Evolutionary conservation across 495 filamentous ascomycete genomes (phyloP), one percentile per base, ranked within the genome.

Genomic region (Apiosordaria backusii): DNA sequence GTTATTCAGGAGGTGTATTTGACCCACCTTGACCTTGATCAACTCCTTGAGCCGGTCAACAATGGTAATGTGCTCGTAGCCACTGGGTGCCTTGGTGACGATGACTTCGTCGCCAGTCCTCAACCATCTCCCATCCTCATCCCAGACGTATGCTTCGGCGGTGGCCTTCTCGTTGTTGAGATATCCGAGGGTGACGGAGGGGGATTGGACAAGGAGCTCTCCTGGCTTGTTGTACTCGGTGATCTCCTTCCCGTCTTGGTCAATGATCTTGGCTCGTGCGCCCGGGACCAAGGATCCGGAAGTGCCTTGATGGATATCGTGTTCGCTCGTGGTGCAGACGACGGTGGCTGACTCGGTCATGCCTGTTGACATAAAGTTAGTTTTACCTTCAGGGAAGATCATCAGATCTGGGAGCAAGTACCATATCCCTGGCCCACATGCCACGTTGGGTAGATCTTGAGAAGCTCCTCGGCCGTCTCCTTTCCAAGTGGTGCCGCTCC

Each of bases 1-100:
- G 16, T 45, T 45, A 2, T 45, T 13, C 5, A 45, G 35, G 35
- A 1, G 9, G 35, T 6, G 16, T 45, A 2, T 2, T 45, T 7
- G 16, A 45, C 83, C 52, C 76, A 92, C 91, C 86, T 96, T 96
- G 70, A 92, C 89, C 77, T 97, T 97, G 79, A 97, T 96, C 62
- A 97, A 79, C 77, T 97, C 93, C 81, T 97, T 97, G 71, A 97
- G 88, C 2, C 93, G 86, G 73, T 97, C 93, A 3, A 93, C 90
- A 53, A 97, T 90, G 68, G 88, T 88, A 40, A 96, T 68, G 72
- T 97, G 93, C 75, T 96, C 91, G 60, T 88, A 77, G 9, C 88
- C 89, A 5, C 80, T 77, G 0, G 89, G 84, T 18, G 84, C 76
- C 73, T 85, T 82, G 18, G 83, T 80, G 23, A 96, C 78, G 13